Evolutionary conservation across 345 rosid genomes (phyloP), one percentile per base, ranked within the genome.

Genomic region (Hibiscus trionum): DNA sequence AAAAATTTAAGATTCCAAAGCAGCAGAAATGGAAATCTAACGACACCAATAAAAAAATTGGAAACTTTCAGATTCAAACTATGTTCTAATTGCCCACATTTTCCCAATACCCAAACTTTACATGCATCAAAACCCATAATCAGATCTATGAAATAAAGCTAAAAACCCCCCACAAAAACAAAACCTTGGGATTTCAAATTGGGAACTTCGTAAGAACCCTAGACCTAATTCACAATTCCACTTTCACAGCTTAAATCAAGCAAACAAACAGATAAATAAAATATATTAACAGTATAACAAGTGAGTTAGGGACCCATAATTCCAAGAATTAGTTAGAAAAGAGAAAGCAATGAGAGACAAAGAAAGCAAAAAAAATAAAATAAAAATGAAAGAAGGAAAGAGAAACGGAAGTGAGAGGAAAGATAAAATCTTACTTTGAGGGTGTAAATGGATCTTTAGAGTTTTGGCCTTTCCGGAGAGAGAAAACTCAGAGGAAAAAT

Each of bases 401-500:
- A 78, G 59, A 73, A 37, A 37, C 81, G 80, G 47, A 76, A 59
- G 80, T 81, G 75, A 78, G 82, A 83, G 86, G 93, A 85, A 88
- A 91, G 92, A 88, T 90, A 89, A 81, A 52, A 91, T 83, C 98
- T 90, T 86, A 93, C 97, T 84, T 85, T 81, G 89, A 33, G 77
- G 82, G 60, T 82, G 90, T 74, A 86, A 88, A 87, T 91, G 89
- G 86, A 83, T 80, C 91, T 86, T 85, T 78, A 81, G 91, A 94
- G 87, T 87, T 88, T 88, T 83, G 84, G 83, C 83, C 83, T 87
- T 88, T 86, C 93, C 73, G 96, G 96, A 84, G 93, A 83, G 85
- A 83, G 88, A 56, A 21, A 44, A 44, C 47, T 44, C 47, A 56
- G 4, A 56, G 12, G 60, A 82, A 81, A 83, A 82, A 80, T 73